Percentiles rank a stretch among this genome's conserved stretches.
Conservation (phyloP, 2,329 filamentous ascomycete genomes). For the Colletotrichum trifolii region DNA sequence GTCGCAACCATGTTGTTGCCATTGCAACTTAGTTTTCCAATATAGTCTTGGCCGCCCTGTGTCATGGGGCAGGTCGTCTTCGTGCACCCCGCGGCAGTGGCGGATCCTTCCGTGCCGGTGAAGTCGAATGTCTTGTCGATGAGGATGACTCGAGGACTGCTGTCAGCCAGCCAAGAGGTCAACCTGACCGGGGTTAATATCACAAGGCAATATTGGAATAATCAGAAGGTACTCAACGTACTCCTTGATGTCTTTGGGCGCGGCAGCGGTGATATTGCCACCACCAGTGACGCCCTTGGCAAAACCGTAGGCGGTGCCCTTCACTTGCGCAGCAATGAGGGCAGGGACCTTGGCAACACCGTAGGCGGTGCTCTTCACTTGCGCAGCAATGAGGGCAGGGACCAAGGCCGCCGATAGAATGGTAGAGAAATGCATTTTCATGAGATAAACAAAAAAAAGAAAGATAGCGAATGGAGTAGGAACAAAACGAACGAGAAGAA, state of each 20-base stretch:
- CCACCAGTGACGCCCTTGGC: slow-evolving; percentile 68
- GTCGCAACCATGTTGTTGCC: slow-evolving; percentile 51
- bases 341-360: slow-evolving; percentile 48
- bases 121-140: slow-evolving; percentile 68
- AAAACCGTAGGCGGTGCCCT: slow-evolving; percentile 55
- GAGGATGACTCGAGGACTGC: slow-evolving; percentile 65
- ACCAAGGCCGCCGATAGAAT: neutral
- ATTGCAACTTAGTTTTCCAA: slow-evolving; percentile 38
- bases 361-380: slow-evolving; percentile 39
- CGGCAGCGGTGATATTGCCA: slow-evolving; percentile 63
- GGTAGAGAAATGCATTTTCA: neutral
- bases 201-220: too few species aligned
- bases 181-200: slow-evolving; percentile 62
- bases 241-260: slow-evolving; percentile 48
- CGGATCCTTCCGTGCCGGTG: slow-evolving; percentile 64
- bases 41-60: slow-evolving; percentile 55
- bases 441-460: neutral
- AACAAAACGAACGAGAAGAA: neutral
- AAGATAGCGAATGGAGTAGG: neutral
- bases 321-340: slow-evolving; percentile 51
- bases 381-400: slow-evolving; percentile 8
- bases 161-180: slow-evolving; percentile 67
- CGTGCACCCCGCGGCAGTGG: slow-evolving; percentile 64
- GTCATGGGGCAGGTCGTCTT: slow-evolving; percentile 60
- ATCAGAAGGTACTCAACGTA: too few species aligned